Evolutionary conservation across 495 filamentous ascomycete genomes (phyloP).

Genomic region (Neurospora sp.): DNA sequence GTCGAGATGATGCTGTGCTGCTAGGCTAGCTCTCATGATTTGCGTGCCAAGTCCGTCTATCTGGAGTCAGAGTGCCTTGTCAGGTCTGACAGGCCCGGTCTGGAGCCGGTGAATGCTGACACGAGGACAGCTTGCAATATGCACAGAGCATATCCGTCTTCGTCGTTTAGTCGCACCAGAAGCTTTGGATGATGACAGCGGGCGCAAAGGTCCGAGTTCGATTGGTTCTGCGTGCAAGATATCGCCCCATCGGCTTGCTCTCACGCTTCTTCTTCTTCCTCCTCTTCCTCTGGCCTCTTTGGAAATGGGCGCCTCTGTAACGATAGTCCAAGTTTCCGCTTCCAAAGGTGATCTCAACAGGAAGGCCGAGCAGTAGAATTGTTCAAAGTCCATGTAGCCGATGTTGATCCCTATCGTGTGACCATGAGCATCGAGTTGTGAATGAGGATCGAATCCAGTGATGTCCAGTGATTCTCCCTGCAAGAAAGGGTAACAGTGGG

Average conservation of each 20-base stretch:
- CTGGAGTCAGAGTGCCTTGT: neutral
- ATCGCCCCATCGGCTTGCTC: neutral
- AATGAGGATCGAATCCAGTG: neutral
- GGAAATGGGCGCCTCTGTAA: neutral
- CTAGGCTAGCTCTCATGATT: constrained; percentile 3
- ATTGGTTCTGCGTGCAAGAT: neutral
- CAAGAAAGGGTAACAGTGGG: neutral
- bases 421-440: neutral
- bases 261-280: neutral
- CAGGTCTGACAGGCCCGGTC: neutral
- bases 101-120: neutral
- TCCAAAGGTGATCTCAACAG: neutral
- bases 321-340: neutral
- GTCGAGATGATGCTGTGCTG: constrained; percentile 5
- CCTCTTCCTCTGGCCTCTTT: neutral
- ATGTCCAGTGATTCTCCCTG: neutral
- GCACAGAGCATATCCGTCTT: neutral
- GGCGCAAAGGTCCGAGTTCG: neutral
- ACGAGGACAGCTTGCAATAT: neutral
- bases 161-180: neutral
- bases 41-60: constrained; percentile 5
- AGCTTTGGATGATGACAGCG: neutral
- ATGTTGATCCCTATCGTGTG: neutral
- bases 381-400: neutral
- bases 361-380: neutral